Percentiles rank a stretch among this genome's conserved stretches.
Evolutionary conservation across 805 yeast genomes (phyloP).

Genomic region (Schizosaccharomyces lindneri): DNA sequence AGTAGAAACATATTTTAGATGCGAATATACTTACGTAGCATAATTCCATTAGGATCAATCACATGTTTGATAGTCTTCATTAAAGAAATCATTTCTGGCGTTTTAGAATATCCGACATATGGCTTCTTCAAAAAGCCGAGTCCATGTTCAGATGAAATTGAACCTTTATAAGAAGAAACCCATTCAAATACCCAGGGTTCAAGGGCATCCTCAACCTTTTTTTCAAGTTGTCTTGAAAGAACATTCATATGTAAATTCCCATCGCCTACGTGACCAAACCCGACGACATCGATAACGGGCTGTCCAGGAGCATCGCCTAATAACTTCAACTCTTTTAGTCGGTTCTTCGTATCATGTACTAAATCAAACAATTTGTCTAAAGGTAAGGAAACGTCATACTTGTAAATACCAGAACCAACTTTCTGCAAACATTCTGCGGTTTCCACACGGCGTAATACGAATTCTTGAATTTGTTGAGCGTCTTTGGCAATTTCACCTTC

Average conservation of each 20-base stretch:
- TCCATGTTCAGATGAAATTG: slow-evolving; percentile 94
- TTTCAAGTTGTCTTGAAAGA: slow-evolving; percentile 59
- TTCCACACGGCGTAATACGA: slow-evolving; percentile 93
- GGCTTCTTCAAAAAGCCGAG: slow-evolving; percentile 89
- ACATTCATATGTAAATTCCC: slow-evolving; percentile 90
- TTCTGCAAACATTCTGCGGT: slow-evolving; percentile 70
- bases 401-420: slow-evolving; percentile 73
- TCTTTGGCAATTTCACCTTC: slow-evolving; percentile 95
- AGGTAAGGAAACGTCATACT: slow-evolving; percentile 87
- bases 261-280: slow-evolving; percentile 94
- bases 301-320: slow-evolving; percentile 22
- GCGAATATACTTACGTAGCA: slow-evolving; percentile 21
- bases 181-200: slow-evolving; percentile 94
- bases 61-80: slow-evolving; percentile 58
- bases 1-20: no score
- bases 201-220: slow-evolving; percentile 50
- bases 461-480: slow-evolving; percentile 52
- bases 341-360: slow-evolving; percentile 47
- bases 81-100: slow-evolving; percentile 38
- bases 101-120: slow-evolving; percentile 66
- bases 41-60: slow-evolving; percentile 72
- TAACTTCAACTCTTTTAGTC: slow-evolving; percentile 30
- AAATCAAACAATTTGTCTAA: slow-evolving; percentile 54
- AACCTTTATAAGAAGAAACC: slow-evolving; percentile 45
- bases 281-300: slow-evolving; percentile 75